Evolutionary conservation across 2,329 filamentous ascomycete genomes (phyloP).

Genomic region (Geoglossum cookeanum): DNA sequence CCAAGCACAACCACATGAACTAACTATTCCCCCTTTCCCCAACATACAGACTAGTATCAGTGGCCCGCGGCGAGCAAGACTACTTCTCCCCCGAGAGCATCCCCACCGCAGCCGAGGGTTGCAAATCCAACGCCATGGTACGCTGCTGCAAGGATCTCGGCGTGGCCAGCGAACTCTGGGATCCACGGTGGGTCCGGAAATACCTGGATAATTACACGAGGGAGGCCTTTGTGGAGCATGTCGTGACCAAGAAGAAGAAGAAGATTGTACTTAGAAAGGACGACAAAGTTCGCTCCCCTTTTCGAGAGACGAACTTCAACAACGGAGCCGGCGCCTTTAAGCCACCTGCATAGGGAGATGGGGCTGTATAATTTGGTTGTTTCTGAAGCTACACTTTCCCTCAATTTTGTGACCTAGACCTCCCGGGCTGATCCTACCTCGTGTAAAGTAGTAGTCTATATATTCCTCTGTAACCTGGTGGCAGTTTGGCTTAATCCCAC

Average conservation of each 20-base stretch:
- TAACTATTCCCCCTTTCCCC: background rate
- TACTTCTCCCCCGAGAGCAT: constrained; percentile 85
- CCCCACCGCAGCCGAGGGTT: constrained; percentile 85
- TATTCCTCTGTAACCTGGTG: background rate
- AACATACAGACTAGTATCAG: constrained; percentile 55
- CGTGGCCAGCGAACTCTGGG: constrained; percentile 89
- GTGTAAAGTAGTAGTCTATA: background rate
- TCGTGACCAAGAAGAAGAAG: constrained; percentile 67
- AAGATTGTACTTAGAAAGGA: constrained; percentile 78
- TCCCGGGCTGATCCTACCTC: background rate
- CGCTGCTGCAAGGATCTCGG: constrained; percentile 97
- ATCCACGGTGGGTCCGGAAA: constrained; percentile 70
- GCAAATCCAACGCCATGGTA: constrained; percentile 95
- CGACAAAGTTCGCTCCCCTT: constrained; percentile 49
- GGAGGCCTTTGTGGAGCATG: constrained; percentile 82
- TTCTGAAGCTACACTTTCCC: background rate
- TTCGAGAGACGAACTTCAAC: constrained; percentile 24
- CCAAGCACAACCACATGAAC: background rate
- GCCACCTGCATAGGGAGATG: background rate
- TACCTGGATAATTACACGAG: constrained; percentile 59
- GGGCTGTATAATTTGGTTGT: background rate
- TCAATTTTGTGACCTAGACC: background rate
- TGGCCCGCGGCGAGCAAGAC: constrained; percentile 83
- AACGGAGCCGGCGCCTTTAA: background rate
- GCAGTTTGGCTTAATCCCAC: too few relatives aligned